Base-by-base conservation (phyloP, 2,329 filamentous ascomycete genomes). In the Nemania abortiva region DNA sequence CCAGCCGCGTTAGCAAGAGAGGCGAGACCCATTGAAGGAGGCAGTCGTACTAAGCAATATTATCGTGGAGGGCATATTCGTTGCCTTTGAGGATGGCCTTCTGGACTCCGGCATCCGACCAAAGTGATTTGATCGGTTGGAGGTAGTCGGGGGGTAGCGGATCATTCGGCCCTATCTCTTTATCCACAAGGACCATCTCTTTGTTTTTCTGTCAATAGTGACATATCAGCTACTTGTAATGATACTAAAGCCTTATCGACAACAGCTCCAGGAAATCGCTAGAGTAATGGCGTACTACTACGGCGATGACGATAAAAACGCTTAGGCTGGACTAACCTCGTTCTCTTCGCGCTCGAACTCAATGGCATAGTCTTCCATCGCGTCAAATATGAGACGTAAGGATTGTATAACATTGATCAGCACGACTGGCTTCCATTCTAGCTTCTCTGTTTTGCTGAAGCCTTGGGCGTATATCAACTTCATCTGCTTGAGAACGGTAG, bases 401-500 rank as follows among this genome's bases (percentile, higher is more conserved):
- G 95, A 95, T 75, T 97, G 93, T 60, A 98, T 86, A 73, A 98
- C 88, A 81, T 99, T 99, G 82, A 91, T 95, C 82, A 98, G 98
- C 74, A 98, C 95, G 77, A 98, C 95, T 18, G 94, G 92, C 75
- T 96, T 94, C 88, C 94, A 97, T 85, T 98, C 94, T 73, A 97
- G 90, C 81, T 94, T 93, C 81, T 98, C 96, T 72, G 89, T 90
- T 77, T 93, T 92, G 77, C 90, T 93, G 84, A 98, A 98, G 59
- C 96, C 95, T 81, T 94, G 91, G 15, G 94, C 90, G 81, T 98
- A 96, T 76, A 99, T 98, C 81, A 99, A 90, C 81, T 95, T 95
- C 96, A 99, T 98, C 86, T 98, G 95, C 85, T 98, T 98, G 73
- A 98, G 89, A 68, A 98, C 95, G 1, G 95, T 98, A 9, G 95